Evolutionary conservation across 495 filamentous ascomycete genomes (phyloP), one percentile per base, ranked within the genome.

Genomic region (Alectoria sarmentosa): DNA sequence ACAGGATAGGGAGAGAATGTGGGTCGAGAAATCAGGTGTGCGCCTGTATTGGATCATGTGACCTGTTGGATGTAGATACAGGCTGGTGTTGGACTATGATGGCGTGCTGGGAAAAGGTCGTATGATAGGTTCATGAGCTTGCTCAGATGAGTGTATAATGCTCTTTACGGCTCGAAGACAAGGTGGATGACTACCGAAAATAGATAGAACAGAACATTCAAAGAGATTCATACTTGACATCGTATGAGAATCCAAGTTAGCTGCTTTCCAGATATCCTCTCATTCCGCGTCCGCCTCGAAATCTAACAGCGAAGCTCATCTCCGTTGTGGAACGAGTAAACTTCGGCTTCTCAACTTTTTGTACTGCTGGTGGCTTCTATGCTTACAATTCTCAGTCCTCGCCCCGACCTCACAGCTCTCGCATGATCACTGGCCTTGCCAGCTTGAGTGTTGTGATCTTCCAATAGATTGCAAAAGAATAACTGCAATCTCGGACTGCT

Each of bases 201-300:
- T 55, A 55, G 30, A 55, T 55, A 55, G 52, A 55, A 32, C 26
- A 32, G 28, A 54, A n/a, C 28, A 55, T 34, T 55, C 52, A n/a
- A 21, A 19, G 52, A 21, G 34, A 21, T 34, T 14, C 17, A 55
- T 34, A 55, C 19, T 21, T 34, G 9, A 19, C 5, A 15, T 49
- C 3, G 3, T 49, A 28, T 17, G 4, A 6, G n/a, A 7, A 14
- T 1, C 23, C 23, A 23, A 26, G 28, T 28, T 28, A 54, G n/a
- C n/a, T 52, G 7, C 10, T 48, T 7, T 49, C 46, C 46, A 14
- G 15, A 28, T 4, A 15, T 17, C 6, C 13, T 54, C 23, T 7
- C 26, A 30, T 55, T 34, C 52, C 30, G 15, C 10, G 30, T 55
- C 30, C 5, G 17, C 2, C 11, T 54, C 21, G 11, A 15, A 30